Percentiles rank a stretch among this genome's conserved stretches.
phyloP scores from a whole-genome alignment of 2,329 filamentous ascomycete genomes.

The Biscogniauxia marginata region DNA sequence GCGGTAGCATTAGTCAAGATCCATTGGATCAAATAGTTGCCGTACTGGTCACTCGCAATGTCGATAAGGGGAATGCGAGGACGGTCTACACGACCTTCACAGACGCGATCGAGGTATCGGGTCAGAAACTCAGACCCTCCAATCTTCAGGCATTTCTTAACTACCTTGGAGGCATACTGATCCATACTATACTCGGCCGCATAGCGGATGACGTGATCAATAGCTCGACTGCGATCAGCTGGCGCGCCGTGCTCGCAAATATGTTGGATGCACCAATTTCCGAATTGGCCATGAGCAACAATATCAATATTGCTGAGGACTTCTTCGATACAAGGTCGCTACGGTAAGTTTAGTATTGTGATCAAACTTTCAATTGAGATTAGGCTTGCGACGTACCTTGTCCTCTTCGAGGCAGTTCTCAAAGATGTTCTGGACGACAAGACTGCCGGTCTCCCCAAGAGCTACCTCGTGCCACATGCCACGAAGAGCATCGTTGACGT shows the following conservation, averaged over 20 bases:
- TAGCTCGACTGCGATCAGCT: constrained; percentile 85
- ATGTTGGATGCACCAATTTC: constrained; percentile 99
- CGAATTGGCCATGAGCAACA: constrained; percentile 95
- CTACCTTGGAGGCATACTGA: constrained; percentile 97
- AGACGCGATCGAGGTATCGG: constrained; percentile 90
- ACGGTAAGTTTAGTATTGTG: constrained; percentile 17
- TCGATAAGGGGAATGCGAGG: constrained; percentile 97
- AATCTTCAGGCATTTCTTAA: constrained; percentile 98
- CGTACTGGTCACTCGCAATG: constrained; percentile 97
- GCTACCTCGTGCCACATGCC: constrained; percentile 99
- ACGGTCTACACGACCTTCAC: constrained; percentile 84
- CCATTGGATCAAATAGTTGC: constrained; percentile 97
- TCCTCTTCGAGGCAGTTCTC: constrained; percentile 98
- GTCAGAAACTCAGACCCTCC: constrained; percentile 86
- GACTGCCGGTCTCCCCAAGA: constrained; percentile 91
- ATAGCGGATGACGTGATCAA: constrained; percentile 92
- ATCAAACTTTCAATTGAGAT: not conserved
- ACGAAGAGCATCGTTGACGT: constrained; percentile 89
- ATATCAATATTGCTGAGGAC: constrained; percentile 94
- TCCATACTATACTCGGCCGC: constrained; percentile 98
- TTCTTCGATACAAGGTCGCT: constrained; percentile 97
- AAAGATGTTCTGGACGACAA: constrained; percentile 99
- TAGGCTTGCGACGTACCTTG: constrained; percentile 62
- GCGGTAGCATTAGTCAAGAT: constrained; percentile 84
- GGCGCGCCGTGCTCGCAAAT: constrained; percentile 95